Evolutionary conservation across 2,329 filamentous ascomycete genomes (phyloP), one percentile per base, ranked within the genome.

Genomic region (Seiridium cupressi): DNA sequence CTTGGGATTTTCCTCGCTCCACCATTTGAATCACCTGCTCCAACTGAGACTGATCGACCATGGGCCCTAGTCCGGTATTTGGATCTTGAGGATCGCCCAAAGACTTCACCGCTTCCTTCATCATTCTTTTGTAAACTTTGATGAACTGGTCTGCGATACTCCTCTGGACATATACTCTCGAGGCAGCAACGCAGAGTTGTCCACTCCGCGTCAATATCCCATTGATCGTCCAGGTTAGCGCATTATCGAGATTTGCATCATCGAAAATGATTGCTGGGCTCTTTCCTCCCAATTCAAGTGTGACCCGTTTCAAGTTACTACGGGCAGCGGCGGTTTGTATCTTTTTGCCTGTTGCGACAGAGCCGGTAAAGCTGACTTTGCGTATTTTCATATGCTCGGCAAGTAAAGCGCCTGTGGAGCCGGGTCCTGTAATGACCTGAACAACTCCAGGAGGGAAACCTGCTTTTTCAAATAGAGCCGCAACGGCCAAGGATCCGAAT

Each of bases 151-250:
- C 66, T 64, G 89, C 87, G 72, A 89, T 81, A 42, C 72, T 69
- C 51, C 79, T 75, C 1, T 88, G 88, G 3, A 92, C 83, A 71
- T 91, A 91, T 7, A 92, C 87, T 3, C 89, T 78, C 1, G 88
- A 90, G 5, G 88, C 88, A 64, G 91, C 91, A 40, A 89, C 90
- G 77, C 89, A 92, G 53, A 91, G 87, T 72, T 92, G 89, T 18
- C 89, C 89, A 0, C 86, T 86, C 66, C 91, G 91, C 60, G 85
- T 86, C 77, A 90, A 88, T 80, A 92, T 73, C 10, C 74, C 67
- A 59, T 71, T 70, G 34, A 69, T 69, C 11, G 70, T 69, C 73
- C 73, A 76, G 4, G 60, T 65, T 5, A 72, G 86, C 9, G 88
- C 88, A 64, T 81, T 82, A 38, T 89, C 84, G 42, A 91, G 69